phyloP scores from a whole-genome alignment of 495 filamentous ascomycete genomes.

The Trichoderma virens region DNA sequence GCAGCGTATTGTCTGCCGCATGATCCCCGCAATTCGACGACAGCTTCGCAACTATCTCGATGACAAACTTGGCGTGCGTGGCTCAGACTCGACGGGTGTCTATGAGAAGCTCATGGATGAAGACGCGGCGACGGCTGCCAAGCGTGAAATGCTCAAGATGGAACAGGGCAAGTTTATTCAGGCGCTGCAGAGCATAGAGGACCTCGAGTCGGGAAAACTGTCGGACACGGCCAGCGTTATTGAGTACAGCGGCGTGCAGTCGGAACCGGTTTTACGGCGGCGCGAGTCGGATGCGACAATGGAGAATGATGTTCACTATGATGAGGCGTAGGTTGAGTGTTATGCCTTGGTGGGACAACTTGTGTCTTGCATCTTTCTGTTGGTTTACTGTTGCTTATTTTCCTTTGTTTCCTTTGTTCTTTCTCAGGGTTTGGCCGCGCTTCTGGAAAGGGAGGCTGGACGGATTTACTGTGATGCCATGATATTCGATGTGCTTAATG shows the following conservation, averaged over 20 bases:
- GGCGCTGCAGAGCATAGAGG: conserved; percentile 35
- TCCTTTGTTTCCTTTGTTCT: not conserved
- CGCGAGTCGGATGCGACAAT: not conserved
- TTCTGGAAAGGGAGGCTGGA: not conserved
- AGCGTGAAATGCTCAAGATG: conserved; percentile 24
- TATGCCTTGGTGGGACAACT: not conserved
- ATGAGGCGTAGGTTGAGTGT: not conserved
- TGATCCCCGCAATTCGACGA: conserved; percentile 29
- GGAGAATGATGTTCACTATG: not conserved
- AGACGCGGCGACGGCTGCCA: conserved; percentile 28
- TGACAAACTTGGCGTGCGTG: conserved; percentile 26
- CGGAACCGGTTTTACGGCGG: not conserved
- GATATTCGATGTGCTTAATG: no score
- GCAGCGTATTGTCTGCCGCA: conserved; percentile 36
- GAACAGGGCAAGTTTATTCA: conserved; percentile 33
- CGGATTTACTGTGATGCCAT: not conserved
- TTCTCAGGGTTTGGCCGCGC: not conserved
- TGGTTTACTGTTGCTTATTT: not conserved
- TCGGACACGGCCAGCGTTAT: conserved; percentile 23
- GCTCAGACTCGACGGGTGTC: conserved; percentile 14
- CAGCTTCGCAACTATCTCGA: conserved; percentile 29
- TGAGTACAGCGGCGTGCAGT: conserved; percentile 31
- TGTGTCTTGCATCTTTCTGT: not conserved
- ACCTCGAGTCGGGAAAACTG: conserved; percentile 16
- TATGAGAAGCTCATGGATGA: conserved; percentile 39